phyloP scores from a whole-genome alignment of 2,329 filamentous ascomycete species.

The Volutella citrinella region DNA sequence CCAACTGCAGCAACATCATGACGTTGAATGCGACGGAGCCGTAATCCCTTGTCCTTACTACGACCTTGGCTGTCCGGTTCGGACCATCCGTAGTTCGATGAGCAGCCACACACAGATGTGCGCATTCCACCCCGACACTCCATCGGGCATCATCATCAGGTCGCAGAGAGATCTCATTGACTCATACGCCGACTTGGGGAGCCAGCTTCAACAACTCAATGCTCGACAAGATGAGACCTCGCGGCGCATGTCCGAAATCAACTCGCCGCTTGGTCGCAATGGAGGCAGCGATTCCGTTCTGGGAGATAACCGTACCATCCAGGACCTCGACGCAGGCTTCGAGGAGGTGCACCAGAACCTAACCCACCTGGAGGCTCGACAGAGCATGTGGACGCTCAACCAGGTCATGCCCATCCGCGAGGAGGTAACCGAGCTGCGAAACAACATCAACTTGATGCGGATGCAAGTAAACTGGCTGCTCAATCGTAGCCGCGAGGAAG shows the following conservation, averaged over 20 bases:
- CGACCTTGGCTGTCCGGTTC: constrained; percentile 34
- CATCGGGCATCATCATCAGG: constrained; percentile 50
- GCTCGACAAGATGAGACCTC: constrained; percentile 32
- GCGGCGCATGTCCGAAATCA: constrained; percentile 35
- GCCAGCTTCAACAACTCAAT: constrained; percentile 34
- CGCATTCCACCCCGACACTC: constrained; percentile 46
- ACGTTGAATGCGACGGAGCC: constrained; percentile 47
- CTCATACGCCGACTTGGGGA: constrained; percentile 33
- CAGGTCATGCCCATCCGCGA: constrained; percentile 61
- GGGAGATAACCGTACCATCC: constrained; percentile 45
- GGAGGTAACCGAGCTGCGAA: constrained; percentile 58
- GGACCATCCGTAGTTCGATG: constrained; percentile 35
- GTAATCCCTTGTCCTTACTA: constrained; percentile 46
- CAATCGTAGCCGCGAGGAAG: constrained; percentile 49
- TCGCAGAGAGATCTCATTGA: constrained; percentile 47
- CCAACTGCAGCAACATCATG: constrained; percentile 45
- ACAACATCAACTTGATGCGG: constrained; percentile 54
- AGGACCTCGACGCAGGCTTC: constrained; percentile 45
- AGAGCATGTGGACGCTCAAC: constrained; percentile 60
- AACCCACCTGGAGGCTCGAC: constrained; percentile 56
- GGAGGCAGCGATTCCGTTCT: constrained; percentile 37
- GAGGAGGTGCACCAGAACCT: constrained; percentile 56
- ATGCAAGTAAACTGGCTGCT: constrained; percentile 61
- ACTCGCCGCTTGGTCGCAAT: constrained; percentile 39
- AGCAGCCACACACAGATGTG: constrained; percentile 47